phyloP scores from a whole-genome alignment of 2,329 filamentous ascomycete species.

The Graphilbum sp. region DNA sequence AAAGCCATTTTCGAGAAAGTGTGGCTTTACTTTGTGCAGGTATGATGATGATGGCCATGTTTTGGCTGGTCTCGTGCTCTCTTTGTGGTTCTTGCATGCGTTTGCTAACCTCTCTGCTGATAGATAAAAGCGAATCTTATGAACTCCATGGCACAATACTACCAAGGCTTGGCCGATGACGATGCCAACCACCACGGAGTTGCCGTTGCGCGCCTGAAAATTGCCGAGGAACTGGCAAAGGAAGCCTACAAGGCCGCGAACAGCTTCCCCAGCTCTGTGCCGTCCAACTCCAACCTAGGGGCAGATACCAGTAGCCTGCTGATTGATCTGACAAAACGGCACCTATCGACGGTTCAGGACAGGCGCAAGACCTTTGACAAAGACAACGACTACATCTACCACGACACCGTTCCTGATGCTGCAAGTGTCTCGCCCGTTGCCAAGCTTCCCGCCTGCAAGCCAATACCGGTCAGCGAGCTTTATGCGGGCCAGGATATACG shows the following conservation, averaged over 20 bases:
- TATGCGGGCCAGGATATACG: constrained; percentile 93
- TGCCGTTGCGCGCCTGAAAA: constrained; percentile 66
- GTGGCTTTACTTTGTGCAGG: constrained; percentile 72
- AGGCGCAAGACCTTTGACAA: constrained; percentile 62
- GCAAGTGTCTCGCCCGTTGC: constrained; percentile 66
- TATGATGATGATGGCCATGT: too few species aligned
- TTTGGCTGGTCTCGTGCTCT: too few species aligned
- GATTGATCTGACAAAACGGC: constrained; percentile 69
- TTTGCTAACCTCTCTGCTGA: too few species aligned
- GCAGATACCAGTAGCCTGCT: constrained; percentile 62
- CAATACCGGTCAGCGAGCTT: constrained; percentile 89
- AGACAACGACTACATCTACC: constrained; percentile 98
- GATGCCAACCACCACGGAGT: constrained; percentile 77
- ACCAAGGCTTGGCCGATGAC: constrained; percentile 79
- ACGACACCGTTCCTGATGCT: constrained; percentile 78
- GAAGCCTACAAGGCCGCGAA: constrained; percentile 64
- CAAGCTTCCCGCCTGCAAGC: constrained; percentile 88
- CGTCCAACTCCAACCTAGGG: constrained; percentile 67
- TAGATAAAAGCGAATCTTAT: constrained; percentile 68
- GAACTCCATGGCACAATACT: constrained; percentile 79
- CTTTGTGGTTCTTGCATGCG: background rate
- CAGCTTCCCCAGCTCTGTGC: constrained; percentile 64
- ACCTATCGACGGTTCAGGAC: constrained; percentile 64
- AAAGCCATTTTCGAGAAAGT: constrained; percentile 89
- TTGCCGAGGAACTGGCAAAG: constrained; percentile 62